These are phyloP conservation scores for Athelia sp. DNA, from an alignment of 1,284 basidiomycete genomes.

Conservation along the genomic window DNA sequence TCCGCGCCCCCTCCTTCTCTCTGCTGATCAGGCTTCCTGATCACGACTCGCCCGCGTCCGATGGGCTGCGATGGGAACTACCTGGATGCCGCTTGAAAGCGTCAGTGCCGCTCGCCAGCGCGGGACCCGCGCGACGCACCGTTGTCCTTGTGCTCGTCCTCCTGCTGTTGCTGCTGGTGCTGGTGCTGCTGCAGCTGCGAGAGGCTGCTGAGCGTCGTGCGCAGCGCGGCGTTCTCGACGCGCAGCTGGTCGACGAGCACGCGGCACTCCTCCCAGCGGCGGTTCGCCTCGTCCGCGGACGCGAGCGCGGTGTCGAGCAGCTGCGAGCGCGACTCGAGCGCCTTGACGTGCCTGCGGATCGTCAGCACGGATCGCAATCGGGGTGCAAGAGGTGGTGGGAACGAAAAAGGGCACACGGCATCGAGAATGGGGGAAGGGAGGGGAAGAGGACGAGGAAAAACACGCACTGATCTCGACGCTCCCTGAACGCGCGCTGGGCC, in stretches of 20 bases:
- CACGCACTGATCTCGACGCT: slow-evolving; percentile 79
- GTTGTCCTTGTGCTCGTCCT: too few relatives aligned
- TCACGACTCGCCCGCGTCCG: too few relatives aligned
- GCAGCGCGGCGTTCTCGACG: slow-evolving; percentile 68
- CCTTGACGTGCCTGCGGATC: slow-evolving; percentile 66
- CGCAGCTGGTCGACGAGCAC: slow-evolving; percentile 76
- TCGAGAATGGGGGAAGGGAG: slow-evolving; percentile 5
- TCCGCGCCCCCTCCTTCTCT: too few relatives aligned
- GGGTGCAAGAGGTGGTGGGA: slow-evolving; percentile 5
- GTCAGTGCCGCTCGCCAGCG: too few relatives aligned
- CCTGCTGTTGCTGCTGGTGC: too few relatives aligned
- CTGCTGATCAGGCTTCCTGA: too few relatives aligned
- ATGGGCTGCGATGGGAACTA: too few relatives aligned
- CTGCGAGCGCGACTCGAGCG: slow-evolving; percentile 76
- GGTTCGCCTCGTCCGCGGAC: slow-evolving; percentile 78
- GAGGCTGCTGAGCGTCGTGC: slow-evolving; percentile 37
- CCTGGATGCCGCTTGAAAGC: too few relatives aligned
- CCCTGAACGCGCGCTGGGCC: slow-evolving; percentile 79
- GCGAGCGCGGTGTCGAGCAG: slow-evolving; percentile 77
- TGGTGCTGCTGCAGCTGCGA: slow-evolving; percentile 21
- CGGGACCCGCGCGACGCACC: too few relatives aligned
- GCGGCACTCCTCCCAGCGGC: slow-evolving; percentile 82
- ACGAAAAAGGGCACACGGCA: too few relatives aligned
- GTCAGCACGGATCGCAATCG: slow-evolving; percentile 1
- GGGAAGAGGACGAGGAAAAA: too few relatives aligned